Evolutionary conservation across 768 basidiomycete species (phyloP), one percentile per base, ranked within the genome.

Genomic region (Tephrocybe sp.): DNA sequence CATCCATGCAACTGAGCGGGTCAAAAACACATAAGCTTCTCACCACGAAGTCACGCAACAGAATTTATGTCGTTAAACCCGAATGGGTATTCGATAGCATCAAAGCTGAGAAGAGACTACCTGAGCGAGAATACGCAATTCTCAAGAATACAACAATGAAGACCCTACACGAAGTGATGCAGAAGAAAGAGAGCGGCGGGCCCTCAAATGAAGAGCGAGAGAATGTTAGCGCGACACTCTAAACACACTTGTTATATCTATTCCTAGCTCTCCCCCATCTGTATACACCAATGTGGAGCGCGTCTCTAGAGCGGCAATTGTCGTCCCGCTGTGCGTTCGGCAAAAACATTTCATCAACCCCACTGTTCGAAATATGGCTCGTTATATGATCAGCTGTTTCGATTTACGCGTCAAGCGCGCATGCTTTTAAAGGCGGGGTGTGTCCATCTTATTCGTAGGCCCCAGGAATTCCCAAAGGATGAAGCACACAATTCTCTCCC

Each of bases 1-100:
- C 86, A 8, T 90, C 88, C 5, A 79, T 81, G 54, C 77, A 76
- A 45, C 71, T 91, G 48, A 88, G 75, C 58, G 88, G 76, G 15
- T 78, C 80, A 22, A 92, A 92, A 65, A 84, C 78, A 2, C 81
- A 91, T 50, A 81, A 75, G 57, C 58, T 83, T 43, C 65, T 91
- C 47, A 79, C 75, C 16, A 63, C 69, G 19, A 82, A 78, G 57
- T 70, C 69, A 25, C 70, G 71, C 54, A 74, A 63, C 49, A 72
- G 73, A 29, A 69, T 73, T 6, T 75, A 85, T 47, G 77, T 92
- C 47, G 87, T 92, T 25, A 81, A 74, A 49, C 88, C 88, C 8
- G 83, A 85, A 61, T 91, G 87, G 88, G 75, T 89, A 6, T 68
- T 71, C 10, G 88, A 90, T 54, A 86, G 86, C 56, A 73, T 90